Percentiles rank a stretch among this genome's conserved stretches.
Conservation (phyloP, 805 yeast species). For the Yamadazyma paraphyllophila region DNA sequence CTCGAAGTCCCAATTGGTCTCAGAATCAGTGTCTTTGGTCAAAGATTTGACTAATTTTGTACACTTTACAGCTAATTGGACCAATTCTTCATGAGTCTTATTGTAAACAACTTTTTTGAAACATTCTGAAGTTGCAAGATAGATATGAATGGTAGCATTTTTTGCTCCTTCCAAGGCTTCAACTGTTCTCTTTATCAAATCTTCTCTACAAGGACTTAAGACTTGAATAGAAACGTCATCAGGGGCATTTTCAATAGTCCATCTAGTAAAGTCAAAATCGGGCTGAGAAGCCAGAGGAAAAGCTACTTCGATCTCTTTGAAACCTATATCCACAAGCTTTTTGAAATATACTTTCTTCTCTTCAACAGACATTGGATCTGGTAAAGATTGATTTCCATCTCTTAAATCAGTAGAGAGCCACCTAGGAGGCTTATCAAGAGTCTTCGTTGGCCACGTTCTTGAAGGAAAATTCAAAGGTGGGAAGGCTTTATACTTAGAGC, state of each 20-base stretch:
- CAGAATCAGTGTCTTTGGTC: conserved; percentile 63
- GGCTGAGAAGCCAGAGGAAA: conserved; percentile 79
- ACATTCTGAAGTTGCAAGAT: conserved; percentile 72
- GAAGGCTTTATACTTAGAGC: conserved; percentile 59
- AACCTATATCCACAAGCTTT: conserved; percentile 69
- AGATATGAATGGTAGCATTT: conserved; percentile 71
- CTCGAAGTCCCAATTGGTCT: conserved; percentile 71
- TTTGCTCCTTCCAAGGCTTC: conserved; percentile 74
- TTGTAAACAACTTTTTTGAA: conserved; percentile 72
- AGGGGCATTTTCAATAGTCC: conserved; percentile 71
- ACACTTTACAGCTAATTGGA: conserved; percentile 60
- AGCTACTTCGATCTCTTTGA: conserved; percentile 80
- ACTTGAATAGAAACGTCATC: conserved; percentile 76
- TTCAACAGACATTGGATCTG: conserved; percentile 83
- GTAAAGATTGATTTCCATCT: conserved; percentile 82
- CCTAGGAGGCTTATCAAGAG: conserved; percentile 63
- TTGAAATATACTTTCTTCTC: conserved; percentile 71
- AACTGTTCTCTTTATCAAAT: conserved; percentile 65
- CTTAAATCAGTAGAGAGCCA: conserved; percentile 83
- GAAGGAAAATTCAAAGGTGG: conserved; percentile 54
- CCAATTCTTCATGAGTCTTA: conserved; percentile 56
- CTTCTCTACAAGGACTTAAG: conserved; percentile 73
- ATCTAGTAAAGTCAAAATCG: conserved; percentile 78
- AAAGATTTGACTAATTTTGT: conserved; percentile 60
- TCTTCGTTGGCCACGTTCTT: conserved; percentile 68